Base-by-base conservation (phyloP, 2,329 filamentous ascomycete genomes). In the Triangularia verruculosa region DNA sequence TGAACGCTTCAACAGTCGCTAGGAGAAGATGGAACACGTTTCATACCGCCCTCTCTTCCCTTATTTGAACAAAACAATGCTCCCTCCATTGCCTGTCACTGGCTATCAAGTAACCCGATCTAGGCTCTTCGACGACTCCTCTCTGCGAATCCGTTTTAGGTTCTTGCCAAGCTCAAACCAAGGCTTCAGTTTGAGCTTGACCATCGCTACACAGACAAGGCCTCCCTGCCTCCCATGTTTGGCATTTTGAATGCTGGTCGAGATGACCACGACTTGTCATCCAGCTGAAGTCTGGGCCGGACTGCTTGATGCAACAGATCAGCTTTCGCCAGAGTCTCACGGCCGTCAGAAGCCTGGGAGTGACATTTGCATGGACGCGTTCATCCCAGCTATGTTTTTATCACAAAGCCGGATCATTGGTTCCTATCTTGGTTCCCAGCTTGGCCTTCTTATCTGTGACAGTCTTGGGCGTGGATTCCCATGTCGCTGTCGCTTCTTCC, bases 281-380 rank as follows among this genome's bases (percentile, higher is more conserved):
- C 39, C 39, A 47, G 39, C 39, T 47, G 39, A 47, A 47, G 39
- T 47, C 39, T 47, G 20, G 39, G 39, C 39, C 20, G 39, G 39
- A 47, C 20, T 52, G 8, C 22, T 12, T 47, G 51, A 27, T 52
- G 25, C 57, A 52, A 51, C 57, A n/a, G 57, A 52, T 59, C 39
- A 51, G 24, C 57, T 52, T 52, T 39, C 24, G n/a, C 57, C 57
- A 52, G 17, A 47, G 57, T 59, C 57, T 59, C 57, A 59, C 57
- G 47, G 32, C n/a, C 39, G 34, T 59, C 30, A 59, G 57, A 59
- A n/a, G 11, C 12, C 9, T 25, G n/a, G 34, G 56, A 24, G 30
- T 11, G 17, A 27, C 25, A 51, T 39, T 43, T 30, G 39, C 57
- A 47, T 52, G 57, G 32, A 28, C 24, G 3, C 47, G 57, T 59